Evolutionary conservation across 2,329 filamentous ascomycete genomes (phyloP).

Genomic region (Neocucurbitaria cava): DNA sequence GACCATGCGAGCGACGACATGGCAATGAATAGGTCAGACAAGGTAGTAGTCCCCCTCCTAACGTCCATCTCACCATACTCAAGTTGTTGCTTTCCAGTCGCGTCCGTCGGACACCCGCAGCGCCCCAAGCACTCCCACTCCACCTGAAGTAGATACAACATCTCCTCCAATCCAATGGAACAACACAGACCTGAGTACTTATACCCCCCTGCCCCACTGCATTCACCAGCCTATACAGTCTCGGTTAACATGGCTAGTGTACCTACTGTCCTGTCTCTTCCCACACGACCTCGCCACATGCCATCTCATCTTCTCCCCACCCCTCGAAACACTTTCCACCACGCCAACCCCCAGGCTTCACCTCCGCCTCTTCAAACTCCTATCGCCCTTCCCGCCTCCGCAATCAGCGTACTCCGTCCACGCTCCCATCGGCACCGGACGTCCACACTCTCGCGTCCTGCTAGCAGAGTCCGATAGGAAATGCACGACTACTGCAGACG

Average conservation of each 20-base stretch:
- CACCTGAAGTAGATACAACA: not conserved
- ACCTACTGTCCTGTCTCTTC: slow-evolving; percentile 23
- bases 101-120: not conserved
- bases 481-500: slow-evolving; percentile 4
- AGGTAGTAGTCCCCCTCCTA: slow-evolving; percentile 14
- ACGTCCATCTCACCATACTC: not conserved
- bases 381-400: slow-evolving; percentile 1
- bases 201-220: not conserved
- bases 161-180: slow-evolving; percentile 19
- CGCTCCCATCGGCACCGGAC: slow-evolving; percentile 26
- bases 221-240: slow-evolving; percentile 5
- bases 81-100: slow-evolving; percentile 1
- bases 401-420: slow-evolving; percentile 6
- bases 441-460: slow-evolving; percentile 11
- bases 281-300: slow-evolving; percentile 12
- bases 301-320: slow-evolving; percentile 19
- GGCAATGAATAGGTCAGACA: not conserved
- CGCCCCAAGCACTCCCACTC: slow-evolving; percentile 4
- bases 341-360: slow-evolving; percentile 9
- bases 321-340: slow-evolving; percentile 15
- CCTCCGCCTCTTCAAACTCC: slow-evolving; percentile 15
- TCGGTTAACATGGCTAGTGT: slow-evolving; percentile 18
- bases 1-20: not conserved
- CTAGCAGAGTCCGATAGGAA: slow-evolving; percentile 12
- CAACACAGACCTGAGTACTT: slow-evolving; percentile 20